These are phyloP conservation scores for Globisporangium perplexum DNA, from an alignment of 352 stramenopile genomes.

Conservation along the genomic window DNA sequence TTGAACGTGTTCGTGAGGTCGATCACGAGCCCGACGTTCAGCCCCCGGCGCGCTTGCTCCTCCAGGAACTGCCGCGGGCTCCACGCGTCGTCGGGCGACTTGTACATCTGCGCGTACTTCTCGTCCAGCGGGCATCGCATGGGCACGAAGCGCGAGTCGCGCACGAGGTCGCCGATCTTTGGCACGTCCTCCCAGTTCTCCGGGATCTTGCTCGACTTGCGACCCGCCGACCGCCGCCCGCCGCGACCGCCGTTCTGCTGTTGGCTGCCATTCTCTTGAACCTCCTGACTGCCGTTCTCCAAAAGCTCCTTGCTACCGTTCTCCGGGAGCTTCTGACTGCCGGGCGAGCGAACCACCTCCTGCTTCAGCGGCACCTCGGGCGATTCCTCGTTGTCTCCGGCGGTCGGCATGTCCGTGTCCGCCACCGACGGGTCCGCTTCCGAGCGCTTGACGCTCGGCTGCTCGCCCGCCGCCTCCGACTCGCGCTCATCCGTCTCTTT, in stretches of 20 bases:
- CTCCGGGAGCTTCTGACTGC: not conserved
- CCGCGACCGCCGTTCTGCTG: not conserved
- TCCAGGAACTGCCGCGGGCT: constrained; percentile 30
- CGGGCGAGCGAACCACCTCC: not conserved
- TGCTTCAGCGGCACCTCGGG: not conserved
- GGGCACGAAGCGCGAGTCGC: constrained; percentile 47
- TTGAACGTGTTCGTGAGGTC: too few species aligned
- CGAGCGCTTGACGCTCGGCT: not conserved
- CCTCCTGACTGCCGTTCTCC: too few species aligned
- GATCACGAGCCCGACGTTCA: too few species aligned
- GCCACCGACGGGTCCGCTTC: not conserved
- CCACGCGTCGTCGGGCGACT: constrained; percentile 40
- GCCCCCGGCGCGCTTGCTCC: too few species aligned
- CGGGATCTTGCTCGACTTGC: constrained; percentile 24
- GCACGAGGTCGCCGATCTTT: constrained; percentile 62
- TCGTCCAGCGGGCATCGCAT: constrained; percentile 68
- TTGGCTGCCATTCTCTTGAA: not conserved
- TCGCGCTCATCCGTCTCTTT: not conserved
- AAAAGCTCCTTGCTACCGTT: too few species aligned
- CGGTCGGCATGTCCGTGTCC: not conserved
- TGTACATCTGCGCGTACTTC: constrained; percentile 49
- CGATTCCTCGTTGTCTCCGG: not conserved
- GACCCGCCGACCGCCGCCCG: constrained; percentile 1
- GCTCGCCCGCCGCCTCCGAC: not conserved
- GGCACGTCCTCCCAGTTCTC: constrained; percentile 80